Conservation (phyloP, 257 asterid species). For the Pogostemon cablin region DNA sequence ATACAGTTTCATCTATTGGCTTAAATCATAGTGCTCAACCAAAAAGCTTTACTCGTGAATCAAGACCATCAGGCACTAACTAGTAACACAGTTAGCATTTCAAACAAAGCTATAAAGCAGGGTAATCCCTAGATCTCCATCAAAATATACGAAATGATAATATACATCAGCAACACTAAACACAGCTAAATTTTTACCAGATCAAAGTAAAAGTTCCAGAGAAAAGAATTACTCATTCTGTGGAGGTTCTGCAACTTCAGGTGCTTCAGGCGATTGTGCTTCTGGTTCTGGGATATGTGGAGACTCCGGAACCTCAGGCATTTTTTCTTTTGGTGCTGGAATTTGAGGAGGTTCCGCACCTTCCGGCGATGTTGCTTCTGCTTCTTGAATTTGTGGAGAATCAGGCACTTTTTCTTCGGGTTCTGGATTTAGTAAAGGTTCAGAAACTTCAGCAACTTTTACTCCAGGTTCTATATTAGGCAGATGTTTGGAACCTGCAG, state of each 20-base stretch:
- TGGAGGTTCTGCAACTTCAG: slow-evolving; percentile 25
- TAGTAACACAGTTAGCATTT: neutral
- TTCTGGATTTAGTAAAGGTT: slow-evolving; percentile 19
- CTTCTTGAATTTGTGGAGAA: neutral
- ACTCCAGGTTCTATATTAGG: neutral
- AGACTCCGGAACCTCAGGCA: slow-evolving; percentile 33
- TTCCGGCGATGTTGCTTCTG: slow-evolving; percentile 7
- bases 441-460: neutral
- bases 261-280: neutral
- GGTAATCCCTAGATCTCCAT: neutral
- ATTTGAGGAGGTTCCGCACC: slow-evolving; percentile 12
- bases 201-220: slow-evolving; percentile 8
- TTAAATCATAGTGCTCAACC: slow-evolving; percentile 4
- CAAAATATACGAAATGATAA: slow-evolving; percentile 16
- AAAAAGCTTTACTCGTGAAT: neutral
- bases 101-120: neutral
- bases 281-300: slow-evolving; percentile 19
- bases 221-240: slow-evolving; percentile 27
- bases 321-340: slow-evolving; percentile 32
- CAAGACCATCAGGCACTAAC: neutral
- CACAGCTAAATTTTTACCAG: neutral
- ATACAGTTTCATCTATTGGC: slow-evolving; percentile 3
- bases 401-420: slow-evolving; percentile 14
- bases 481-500: slow-evolving; percentile 4
- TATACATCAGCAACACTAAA: slow-evolving; percentile 11